Evolutionary conservation across 805 yeast genomes (phyloP).

Genomic region (Vanderwaltozyma verrucispora): DNA sequence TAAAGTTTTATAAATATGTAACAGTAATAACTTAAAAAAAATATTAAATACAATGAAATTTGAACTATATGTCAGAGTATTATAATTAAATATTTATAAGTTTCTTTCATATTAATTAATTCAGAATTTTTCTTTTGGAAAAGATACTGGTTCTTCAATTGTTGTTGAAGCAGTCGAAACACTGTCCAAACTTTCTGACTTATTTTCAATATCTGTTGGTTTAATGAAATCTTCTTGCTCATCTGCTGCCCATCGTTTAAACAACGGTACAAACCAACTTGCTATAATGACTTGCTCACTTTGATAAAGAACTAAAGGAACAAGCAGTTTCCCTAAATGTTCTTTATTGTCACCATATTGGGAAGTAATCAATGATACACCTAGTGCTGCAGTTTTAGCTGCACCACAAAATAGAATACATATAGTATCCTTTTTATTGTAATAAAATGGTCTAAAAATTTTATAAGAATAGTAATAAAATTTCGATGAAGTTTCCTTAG

Average conservation of each 20-base stretch:
- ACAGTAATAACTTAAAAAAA: too few species aligned
- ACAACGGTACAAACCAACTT: conserved; percentile 52
- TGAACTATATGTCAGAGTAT: too few species aligned
- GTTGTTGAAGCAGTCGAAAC: too few species aligned
- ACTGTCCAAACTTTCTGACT: too few species aligned
- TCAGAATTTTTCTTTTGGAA: too few species aligned
- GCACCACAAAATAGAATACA: conserved; percentile 82
- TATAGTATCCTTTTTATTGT: conserved; percentile 60
- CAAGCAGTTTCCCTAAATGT: conserved; percentile 59
- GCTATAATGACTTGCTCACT: conserved; percentile 82
- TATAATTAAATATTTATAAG: too few species aligned
- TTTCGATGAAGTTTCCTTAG: conserved; percentile 31
- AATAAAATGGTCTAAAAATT: conserved; percentile 52
- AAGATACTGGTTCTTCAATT: too few species aligned
- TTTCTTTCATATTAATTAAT: too few species aligned
- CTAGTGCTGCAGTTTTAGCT: conserved; percentile 88
- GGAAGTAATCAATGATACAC: conserved; percentile 72
- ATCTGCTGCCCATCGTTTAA: conserved; percentile 52
- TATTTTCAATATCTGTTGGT: background rate
- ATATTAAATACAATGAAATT: too few species aligned
- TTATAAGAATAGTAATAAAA: conserved; percentile 35
- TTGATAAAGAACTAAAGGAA: conserved; percentile 78
- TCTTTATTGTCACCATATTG: conserved; percentile 60
- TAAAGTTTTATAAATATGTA: too few species aligned
- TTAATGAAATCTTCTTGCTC: conserved; percentile 8